Evolutionary conservation across 2,329 filamentous ascomycete genomes (phyloP).

Genomic region (Penicillium sp.): DNA sequence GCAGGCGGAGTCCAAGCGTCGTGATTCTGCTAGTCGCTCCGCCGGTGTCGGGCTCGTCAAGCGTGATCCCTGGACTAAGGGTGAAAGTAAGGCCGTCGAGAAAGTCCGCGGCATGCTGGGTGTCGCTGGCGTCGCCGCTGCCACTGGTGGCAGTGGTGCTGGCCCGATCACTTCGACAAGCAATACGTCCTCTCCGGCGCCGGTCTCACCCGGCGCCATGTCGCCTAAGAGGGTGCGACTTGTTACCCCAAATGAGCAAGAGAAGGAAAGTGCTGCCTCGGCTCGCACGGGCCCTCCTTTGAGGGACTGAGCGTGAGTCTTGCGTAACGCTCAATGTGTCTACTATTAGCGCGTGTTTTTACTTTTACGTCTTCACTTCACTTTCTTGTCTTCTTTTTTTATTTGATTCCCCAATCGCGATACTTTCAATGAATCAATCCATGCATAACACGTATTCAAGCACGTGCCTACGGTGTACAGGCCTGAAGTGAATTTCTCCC

Average conservation of each 20-base stretch:
- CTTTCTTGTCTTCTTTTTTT: neutral
- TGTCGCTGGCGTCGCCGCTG: constrained; percentile 35
- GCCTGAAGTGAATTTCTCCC: neutral
- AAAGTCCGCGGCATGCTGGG: constrained; percentile 47
- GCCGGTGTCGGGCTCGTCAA: constrained; percentile 41
- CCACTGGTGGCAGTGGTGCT: constrained; percentile 28
- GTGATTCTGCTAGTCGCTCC: constrained; percentile 35
- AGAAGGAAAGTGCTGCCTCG: constrained; percentile 26
- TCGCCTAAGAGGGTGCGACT: constrained; percentile 49
- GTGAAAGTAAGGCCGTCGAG: constrained; percentile 49
- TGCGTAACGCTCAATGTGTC: neutral
- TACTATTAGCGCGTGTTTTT: neutral
- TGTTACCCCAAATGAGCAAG: constrained; percentile 46
- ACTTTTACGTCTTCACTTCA: neutral
- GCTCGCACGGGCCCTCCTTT: constrained; percentile 22
- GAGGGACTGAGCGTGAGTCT: constrained; percentile 1
- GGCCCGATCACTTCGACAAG: constrained; percentile 19
- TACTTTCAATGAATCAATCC: constrained; percentile 4
- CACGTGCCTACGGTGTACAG: neutral
- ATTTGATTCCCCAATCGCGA: constrained; percentile 16
- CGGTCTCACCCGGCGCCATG: constrained; percentile 35
- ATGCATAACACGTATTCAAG: neutral
- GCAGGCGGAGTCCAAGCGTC: constrained; percentile 35
- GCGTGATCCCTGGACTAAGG: constrained; percentile 46
- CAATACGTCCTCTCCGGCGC: constrained; percentile 21